phyloP scores from a whole-genome alignment of 1,139 yeast species.

The Candida anutae region DNA sequence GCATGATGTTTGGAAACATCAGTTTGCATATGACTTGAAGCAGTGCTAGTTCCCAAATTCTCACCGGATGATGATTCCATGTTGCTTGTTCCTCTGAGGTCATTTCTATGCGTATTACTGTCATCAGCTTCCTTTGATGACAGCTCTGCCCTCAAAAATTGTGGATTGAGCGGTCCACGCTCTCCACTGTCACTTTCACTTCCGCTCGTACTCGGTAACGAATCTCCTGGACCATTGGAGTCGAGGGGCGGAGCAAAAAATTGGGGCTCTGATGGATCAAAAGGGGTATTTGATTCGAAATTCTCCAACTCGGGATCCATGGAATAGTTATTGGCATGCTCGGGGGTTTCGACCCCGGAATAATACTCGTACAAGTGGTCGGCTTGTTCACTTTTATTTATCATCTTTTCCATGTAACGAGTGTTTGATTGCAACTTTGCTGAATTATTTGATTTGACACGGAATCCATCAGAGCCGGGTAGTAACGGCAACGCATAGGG shows the following conservation, averaged over 20 bases:
- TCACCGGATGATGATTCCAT: slow-evolving; percentile 2
- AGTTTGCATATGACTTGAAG: slow-evolving; percentile 14
- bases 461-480: slow-evolving; percentile 79
- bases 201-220: not conserved
- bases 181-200: not conserved
- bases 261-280: slow-evolving; percentile 45
- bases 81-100: not conserved
- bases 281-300: slow-evolving; percentile 25
- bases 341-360: slow-evolving; percentile 70
- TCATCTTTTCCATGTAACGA: slow-evolving; percentile 64
- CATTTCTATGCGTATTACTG: not conserved
- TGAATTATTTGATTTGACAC: slow-evolving; percentile 75
- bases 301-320: slow-evolving; percentile 41
- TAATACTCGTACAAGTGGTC: slow-evolving; percentile 90
- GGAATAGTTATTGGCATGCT: slow-evolving; percentile 52
- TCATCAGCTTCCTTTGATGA: not conserved
- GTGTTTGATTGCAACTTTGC: slow-evolving; percentile 56
- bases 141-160: not conserved
- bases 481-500: slow-evolving; percentile 83
- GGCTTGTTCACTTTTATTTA: slow-evolving; percentile 73
- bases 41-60: too few relatives aligned
- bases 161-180: not conserved
- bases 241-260: slow-evolving; percentile 38
- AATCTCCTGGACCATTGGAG: too few relatives aligned
- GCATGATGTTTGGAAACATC: slow-evolving; percentile 70